Evolutionary conservation across 1,284 basidiomycete genomes (phyloP).

Genomic region (Fomitopsis pinicola): DNA sequence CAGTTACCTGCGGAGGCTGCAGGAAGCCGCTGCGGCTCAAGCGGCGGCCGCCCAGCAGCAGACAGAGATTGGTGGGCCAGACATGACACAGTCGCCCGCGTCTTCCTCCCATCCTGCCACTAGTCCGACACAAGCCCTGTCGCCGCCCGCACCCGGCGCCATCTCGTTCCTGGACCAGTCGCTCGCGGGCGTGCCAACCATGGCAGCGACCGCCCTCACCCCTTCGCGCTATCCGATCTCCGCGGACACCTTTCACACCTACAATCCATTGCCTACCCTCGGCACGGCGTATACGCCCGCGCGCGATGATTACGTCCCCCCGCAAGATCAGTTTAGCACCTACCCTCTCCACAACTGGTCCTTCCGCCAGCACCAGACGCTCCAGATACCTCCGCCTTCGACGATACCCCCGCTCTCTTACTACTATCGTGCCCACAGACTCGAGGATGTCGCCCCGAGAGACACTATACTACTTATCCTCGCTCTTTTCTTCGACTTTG

Average conservation of each 20-base stretch:
- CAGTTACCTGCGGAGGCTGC: slow-evolving; percentile 73
- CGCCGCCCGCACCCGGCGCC: slow-evolving; percentile 37
- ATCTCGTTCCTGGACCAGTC: slow-evolving; percentile 50
- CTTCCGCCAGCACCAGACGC: slow-evolving; percentile 57
- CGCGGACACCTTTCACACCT: slow-evolving; percentile 59
- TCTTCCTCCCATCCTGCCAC: slow-evolving; percentile 36
- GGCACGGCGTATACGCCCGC: slow-evolving; percentile 30
- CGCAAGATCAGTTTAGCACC: slow-evolving; percentile 51
- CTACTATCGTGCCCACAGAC: slow-evolving; percentile 62
- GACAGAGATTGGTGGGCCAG: slow-evolving; percentile 32
- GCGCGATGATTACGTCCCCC: slow-evolving; percentile 32
- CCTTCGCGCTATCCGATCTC: slow-evolving; percentile 70
- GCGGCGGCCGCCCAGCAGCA: slow-evolving; percentile 33
- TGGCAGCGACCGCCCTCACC: slow-evolving; percentile 43
- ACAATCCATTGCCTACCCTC: slow-evolving; percentile 38
- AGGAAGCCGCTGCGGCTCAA: slow-evolving; percentile 71
- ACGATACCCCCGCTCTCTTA: slow-evolving; percentile 64
- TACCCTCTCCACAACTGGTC: slow-evolving; percentile 70
- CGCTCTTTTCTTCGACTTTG: slow-evolving; percentile 84
- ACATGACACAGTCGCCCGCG: slow-evolving; percentile 43
- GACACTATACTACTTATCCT: slow-evolving; percentile 78
- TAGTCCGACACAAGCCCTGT: slow-evolving; percentile 45
- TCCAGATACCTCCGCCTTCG: slow-evolving; percentile 44
- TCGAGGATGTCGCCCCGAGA: slow-evolving; percentile 73
- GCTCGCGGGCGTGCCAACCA: slow-evolving; percentile 36